Conservation (phyloP, 768 basidiomycete species). For the Lactifluus echinatus region DNA sequence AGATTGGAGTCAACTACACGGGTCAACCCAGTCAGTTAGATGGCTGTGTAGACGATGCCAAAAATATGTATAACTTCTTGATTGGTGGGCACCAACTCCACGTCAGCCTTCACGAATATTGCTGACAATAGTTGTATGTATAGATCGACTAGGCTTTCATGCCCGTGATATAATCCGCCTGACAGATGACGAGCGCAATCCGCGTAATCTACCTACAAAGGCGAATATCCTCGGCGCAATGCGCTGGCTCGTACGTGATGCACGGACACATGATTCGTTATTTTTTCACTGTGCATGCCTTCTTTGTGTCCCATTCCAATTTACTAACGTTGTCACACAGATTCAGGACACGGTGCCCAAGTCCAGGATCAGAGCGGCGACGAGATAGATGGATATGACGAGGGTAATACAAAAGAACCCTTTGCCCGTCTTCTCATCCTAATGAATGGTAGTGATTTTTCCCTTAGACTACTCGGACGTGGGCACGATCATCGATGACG, state of each 20-base stretch:
- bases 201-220: constrained; percentile 34
- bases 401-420: constrained; percentile 17
- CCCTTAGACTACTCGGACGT: constrained; percentile 39
- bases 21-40: constrained; percentile 30
- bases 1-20: constrained; percentile 42
- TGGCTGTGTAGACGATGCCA: constrained; percentile 45
- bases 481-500: constrained; percentile 43
- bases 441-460: constrained; percentile 31
- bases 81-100: constrained; percentile 18
- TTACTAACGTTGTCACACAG: not conserved
- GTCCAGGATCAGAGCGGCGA: constrained; percentile 33
- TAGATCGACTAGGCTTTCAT: constrained; percentile 34
- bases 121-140: not conserved
- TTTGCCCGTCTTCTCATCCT: not conserved
- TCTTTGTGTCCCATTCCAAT: not conserved
- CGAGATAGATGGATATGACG: constrained; percentile 35
- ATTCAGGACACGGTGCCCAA: constrained; percentile 45
- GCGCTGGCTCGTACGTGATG: constrained; percentile 42
- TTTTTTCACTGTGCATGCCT: constrained; percentile 31
- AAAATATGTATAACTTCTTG: constrained; percentile 36
- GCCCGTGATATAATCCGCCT: constrained; percentile 42
- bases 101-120: too few relatives aligned
- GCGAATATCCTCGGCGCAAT: constrained; percentile 42
- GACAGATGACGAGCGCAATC: constrained; percentile 33
- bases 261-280: constrained; percentile 37